phyloP scores from a whole-genome alignment of 495 filamentous ascomycete species.

The Lasiosphaeria ovina region DNA sequence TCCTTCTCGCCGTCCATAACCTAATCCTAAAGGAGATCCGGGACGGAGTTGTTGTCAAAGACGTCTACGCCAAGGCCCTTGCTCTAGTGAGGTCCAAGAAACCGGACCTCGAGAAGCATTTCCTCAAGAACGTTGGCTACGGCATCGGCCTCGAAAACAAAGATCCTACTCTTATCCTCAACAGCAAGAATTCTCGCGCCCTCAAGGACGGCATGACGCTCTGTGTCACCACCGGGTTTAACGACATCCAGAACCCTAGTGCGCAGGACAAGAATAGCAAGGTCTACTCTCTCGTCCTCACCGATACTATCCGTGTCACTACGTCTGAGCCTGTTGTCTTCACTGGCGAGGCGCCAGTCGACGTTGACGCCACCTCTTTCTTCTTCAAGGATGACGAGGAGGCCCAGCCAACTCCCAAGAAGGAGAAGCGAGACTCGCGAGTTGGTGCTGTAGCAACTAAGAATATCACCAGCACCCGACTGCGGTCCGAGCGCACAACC shows the following conservation, averaged over 20 bases:
- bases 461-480: slow-evolving; percentile 90
- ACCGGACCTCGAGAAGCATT: slow-evolving; percentile 90
- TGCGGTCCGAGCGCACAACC: slow-evolving; percentile 83
- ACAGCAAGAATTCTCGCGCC: slow-evolving; percentile 74
- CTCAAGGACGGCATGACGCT: slow-evolving; percentile 97
- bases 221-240: slow-evolving; percentile 81
- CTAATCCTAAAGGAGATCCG: slow-evolving; percentile 82
- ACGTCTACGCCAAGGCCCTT: slow-evolving; percentile 87
- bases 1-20: slow-evolving; percentile 84
- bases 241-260: slow-evolving; percentile 77
- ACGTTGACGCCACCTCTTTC: slow-evolving; percentile 89
- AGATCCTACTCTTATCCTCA: slow-evolving; percentile 77
- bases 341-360: slow-evolving; percentile 85
- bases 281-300: slow-evolving; percentile 82
- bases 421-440: slow-evolving; percentile 76
- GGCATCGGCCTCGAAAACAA: slow-evolving; percentile 91
- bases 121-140: slow-evolving; percentile 82
- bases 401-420: slow-evolving; percentile 62
- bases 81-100: slow-evolving; percentile 76
- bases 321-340: slow-evolving; percentile 77
- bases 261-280: slow-evolving; percentile 84
- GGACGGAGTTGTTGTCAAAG: slow-evolving; percentile 83
- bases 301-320: slow-evolving; percentile 88
- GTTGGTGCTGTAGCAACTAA: slow-evolving; percentile 81
- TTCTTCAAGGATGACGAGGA: slow-evolving; percentile 94